phyloP scores from a whole-genome alignment of 306 rosid genomes.

The Arachis hypogaea region DNA sequence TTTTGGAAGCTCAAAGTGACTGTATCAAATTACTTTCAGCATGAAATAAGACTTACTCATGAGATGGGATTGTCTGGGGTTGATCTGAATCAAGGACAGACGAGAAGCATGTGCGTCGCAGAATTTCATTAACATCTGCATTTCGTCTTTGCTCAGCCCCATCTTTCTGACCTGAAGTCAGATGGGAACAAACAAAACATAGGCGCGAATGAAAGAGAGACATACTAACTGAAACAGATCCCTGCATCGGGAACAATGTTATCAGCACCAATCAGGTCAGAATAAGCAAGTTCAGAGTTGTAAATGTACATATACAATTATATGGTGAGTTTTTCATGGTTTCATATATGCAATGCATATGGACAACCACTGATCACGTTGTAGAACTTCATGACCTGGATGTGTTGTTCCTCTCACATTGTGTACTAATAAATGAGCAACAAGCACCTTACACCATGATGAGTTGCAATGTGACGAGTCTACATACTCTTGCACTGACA shows the following conservation, averaged over 20 bases:
- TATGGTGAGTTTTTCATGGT: not conserved
- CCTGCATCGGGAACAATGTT: conserved; percentile 57
- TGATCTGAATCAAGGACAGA: conserved; percentile 72
- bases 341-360: conserved; percentile 2
- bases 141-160: conserved; percentile 81
- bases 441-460: conserved; percentile 11
- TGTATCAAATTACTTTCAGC: not conserved
- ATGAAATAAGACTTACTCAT: conserved; percentile 63
- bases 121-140: conserved; percentile 79
- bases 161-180: conserved; percentile 95
- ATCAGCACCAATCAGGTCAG: conserved; percentile 27
- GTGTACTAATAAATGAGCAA: not conserved
- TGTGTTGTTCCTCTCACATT: not conserved
- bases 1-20: conserved; percentile 3
- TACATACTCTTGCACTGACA: no score
- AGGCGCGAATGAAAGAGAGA: conserved; percentile 83
- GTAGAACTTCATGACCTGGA: conserved; percentile 20
- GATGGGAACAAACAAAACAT: conserved; percentile 96
- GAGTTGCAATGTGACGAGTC: conserved; percentile 28
- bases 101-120: conserved; percentile 76
- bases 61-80: conserved; percentile 83
- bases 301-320: not conserved
- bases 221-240: conserved; percentile 93
- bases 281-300: conserved; percentile 5
- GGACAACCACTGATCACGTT: conserved; percentile 30